phyloP scores from a whole-genome alignment of 768 basidiomycete genomes.

The Bullera alba region DNA sequence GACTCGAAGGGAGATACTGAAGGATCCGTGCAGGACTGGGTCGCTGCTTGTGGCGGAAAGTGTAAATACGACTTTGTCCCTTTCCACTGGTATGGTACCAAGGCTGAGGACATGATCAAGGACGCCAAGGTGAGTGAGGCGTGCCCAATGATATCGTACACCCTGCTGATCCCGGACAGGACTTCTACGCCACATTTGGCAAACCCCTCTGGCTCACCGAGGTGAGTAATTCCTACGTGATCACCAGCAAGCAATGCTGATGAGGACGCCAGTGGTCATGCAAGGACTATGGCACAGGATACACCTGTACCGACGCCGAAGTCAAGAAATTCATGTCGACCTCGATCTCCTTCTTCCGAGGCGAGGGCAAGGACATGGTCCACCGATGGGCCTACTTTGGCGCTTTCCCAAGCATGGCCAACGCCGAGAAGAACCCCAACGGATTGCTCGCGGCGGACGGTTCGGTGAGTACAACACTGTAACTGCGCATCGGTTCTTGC shows the following conservation, averaged over 20 bases:
- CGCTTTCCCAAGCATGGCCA: slow-evolving; percentile 14
- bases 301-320: slow-evolving; percentile 17
- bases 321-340: slow-evolving; percentile 28
- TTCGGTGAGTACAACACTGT: neutral
- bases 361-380: slow-evolving; percentile 17
- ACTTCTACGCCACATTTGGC: slow-evolving; percentile 16
- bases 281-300: slow-evolving; percentile 20
- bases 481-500: neutral
- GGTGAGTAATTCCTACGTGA: neutral
- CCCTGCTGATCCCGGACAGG: slow-evolving; percentile 7
- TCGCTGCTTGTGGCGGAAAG: slow-evolving; percentile 29
- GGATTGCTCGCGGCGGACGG: slow-evolving; percentile 24
- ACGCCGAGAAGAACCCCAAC: slow-evolving; percentile 6
- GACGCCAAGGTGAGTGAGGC: slow-evolving; percentile 18
- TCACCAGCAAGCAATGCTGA: neutral
- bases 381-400: slow-evolving; percentile 38
- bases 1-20: too few species aligned
- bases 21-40: slow-evolving; percentile 19
- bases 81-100: slow-evolving; percentile 37
- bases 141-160: neutral
- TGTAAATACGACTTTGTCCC: slow-evolving; percentile 39
- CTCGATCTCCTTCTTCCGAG: slow-evolving; percentile 20
- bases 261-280: slow-evolving; percentile 18
- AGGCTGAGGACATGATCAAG: slow-evolving; percentile 18
- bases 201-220: slow-evolving; percentile 33